phyloP scores from a whole-genome alignment of 176 grass and related monocot genomes.

The Elaeis guineensis region DNA sequence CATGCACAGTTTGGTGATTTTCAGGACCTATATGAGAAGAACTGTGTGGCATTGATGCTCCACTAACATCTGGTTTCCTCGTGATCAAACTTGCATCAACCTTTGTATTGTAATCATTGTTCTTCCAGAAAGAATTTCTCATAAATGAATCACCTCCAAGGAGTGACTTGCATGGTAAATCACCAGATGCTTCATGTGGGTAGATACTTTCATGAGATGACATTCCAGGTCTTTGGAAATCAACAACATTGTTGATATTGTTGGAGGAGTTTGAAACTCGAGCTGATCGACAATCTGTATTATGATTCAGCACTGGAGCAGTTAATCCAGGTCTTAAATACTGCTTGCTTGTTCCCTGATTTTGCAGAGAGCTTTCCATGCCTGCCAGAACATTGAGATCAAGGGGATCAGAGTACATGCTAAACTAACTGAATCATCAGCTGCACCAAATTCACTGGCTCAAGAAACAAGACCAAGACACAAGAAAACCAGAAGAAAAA shows the following conservation, averaged over 20 bases:
- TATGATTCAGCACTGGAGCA: conserved; percentile 29
- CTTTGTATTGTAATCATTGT: conserved; percentile 11
- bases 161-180: conserved; percentile 10
- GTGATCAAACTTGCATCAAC: conserved; percentile 14
- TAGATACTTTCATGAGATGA: conserved; percentile 23
- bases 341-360: conserved; percentile 37
- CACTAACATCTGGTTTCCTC: conserved; percentile 11
- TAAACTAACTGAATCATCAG: background rate
- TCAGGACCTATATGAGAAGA: conserved; percentile 17
- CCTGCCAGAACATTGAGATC: conserved; percentile 28
- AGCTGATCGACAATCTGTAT: conserved; percentile 7
- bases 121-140: conserved; percentile 13
- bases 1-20: conserved; percentile 1
- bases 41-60: conserved; percentile 19
- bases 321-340: conserved; percentile 93
- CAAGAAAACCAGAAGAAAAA: no score
- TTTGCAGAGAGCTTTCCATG: conserved; percentile 73
- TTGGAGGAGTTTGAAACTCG: conserved; percentile 21
- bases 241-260: conserved; percentile 23
- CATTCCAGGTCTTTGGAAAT: conserved; percentile 15
- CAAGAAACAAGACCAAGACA: conserved; percentile 1
- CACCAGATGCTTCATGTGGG: background rate
- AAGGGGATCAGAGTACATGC: background rate
- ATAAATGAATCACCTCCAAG: conserved; percentile 16
- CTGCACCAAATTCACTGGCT: background rate